Evolutionary conservation across 2,329 filamentous ascomycete species (phyloP), one percentile per base, ranked within the genome.

Genomic region (Epichloe gansuensis): DNA sequence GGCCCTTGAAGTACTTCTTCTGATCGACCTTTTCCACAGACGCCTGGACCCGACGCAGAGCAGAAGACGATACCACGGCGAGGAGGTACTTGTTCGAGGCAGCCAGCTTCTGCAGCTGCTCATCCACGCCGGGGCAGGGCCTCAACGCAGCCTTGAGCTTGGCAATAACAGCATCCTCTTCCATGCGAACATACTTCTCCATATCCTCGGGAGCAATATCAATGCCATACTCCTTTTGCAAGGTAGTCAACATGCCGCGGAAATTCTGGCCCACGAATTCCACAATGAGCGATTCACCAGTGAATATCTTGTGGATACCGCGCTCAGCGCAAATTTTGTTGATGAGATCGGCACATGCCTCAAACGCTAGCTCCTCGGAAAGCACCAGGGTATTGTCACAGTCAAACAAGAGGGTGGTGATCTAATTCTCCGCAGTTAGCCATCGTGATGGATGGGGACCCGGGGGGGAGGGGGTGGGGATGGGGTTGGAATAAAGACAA

Each of bases 231-330:
- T 86, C 84, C 67, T 81, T 72, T 69, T 89, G 82, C 55, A 95
- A 80, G 55, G 80, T 81, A 54, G 74, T 69, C 71, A 95, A 83
- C 87, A 95, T 95, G 70, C 88, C 87, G 60, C 89, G 87, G 78
- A 95, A 95, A 78, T 94, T 95, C 68, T 93, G 85, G 61, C 90
- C 89, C 60, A 95, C 88, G 63, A 94, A 95, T 71, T 95, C 87
- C 60, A 76, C 74, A 71, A 95, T 87, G 57, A 95, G 82, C 54
- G 81, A 76, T 47, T 83, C 79, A 63, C 85, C 85, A 4, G 86
- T 89, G 74, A 94, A 95, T 65, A 78, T 80, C 60, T 80, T 75
- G 34, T 67, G 59, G 54, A 88, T 74, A 61, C 75, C 72, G 63
- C 84, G 77, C 63, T 78, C 77, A 60, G 77, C 75, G 66, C 91